Conservation (phyloP, 306 rosid genomes). For the Vigna trinervia region DNA sequence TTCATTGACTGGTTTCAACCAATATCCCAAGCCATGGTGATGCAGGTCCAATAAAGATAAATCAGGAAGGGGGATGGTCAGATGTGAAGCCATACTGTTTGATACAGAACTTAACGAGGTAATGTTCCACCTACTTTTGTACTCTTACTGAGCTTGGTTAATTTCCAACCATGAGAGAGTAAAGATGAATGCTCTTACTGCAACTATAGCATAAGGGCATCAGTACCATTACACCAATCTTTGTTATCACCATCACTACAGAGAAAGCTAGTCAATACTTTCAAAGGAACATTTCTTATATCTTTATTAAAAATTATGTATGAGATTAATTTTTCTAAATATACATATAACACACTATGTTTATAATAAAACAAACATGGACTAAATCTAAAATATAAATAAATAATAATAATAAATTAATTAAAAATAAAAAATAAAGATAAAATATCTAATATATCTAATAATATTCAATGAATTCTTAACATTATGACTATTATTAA, state of each 20-base stretch:
- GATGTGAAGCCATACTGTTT: conserved; percentile 4
- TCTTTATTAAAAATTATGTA: neutral
- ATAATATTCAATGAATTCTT: neutral
- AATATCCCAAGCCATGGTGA: conserved; percentile 6
- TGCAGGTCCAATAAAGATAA: conserved; percentile 3
- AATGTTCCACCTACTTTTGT: conserved; percentile 19
- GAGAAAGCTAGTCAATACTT: neutral
- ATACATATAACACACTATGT: too few species aligned
- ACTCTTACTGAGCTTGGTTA: conserved; percentile 10
- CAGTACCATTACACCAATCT: conserved; percentile 8
- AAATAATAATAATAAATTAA: too few species aligned
- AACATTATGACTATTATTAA: neutral
- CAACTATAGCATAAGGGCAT: neutral
- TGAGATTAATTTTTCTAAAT: too few species aligned
- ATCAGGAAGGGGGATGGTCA: neutral
- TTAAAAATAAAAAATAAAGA: too few species aligned
- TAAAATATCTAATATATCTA: too few species aligned
- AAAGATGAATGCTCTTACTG: conserved; percentile 4
- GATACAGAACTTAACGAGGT: neutral
- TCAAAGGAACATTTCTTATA: neutral
- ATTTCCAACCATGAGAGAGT: neutral
- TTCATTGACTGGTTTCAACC: conserved; percentile 7
- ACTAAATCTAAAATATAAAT: too few species aligned
- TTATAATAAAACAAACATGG: too few species aligned
- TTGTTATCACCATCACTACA: neutral